Percentiles rank a stretch among this genome's conserved stretches.
Evolutionary conservation across 2,329 filamentous ascomycete species (phyloP).

Genomic region (Pyrenophora teres): DNA sequence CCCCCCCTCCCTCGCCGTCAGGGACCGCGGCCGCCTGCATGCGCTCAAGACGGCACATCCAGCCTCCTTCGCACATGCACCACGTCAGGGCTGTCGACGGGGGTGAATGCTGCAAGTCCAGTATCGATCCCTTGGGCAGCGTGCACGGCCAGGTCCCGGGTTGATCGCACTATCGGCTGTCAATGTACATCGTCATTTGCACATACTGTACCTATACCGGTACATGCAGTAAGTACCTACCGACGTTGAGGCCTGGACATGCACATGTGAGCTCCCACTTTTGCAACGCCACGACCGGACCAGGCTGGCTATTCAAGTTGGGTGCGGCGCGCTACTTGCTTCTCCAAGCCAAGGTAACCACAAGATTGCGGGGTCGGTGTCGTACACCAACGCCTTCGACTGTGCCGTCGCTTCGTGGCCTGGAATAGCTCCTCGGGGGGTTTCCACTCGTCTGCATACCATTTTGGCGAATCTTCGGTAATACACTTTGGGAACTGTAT

Average conservation of each 20-base stretch:
- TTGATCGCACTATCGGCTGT: not conserved
- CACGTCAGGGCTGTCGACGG: slow-evolving; percentile 15
- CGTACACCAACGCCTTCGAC: slow-evolving; percentile 21
- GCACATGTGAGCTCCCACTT: slow-evolving; percentile 40
- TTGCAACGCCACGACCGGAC: slow-evolving; percentile 28
- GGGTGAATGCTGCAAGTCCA: not conserved
- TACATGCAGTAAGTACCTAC: slow-evolving; percentile 1
- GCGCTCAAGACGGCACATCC: not conserved
- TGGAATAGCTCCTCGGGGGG: slow-evolving; percentile 1
- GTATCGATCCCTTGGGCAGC: slow-evolving; percentile 13
- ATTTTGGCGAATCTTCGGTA: slow-evolving; percentile 30
- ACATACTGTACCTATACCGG: not conserved
- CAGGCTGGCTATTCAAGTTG: slow-evolving; percentile 1
- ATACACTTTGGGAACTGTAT: slow-evolving; percentile 8
- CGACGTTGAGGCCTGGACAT: slow-evolving; percentile 15
- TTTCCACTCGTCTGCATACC: slow-evolving; percentile 3
- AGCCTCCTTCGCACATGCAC: slow-evolving; percentile 13
- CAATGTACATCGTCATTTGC: slow-evolving; percentile 34
- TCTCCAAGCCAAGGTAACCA: slow-evolving; percentile 15
- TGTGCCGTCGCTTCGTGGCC: slow-evolving; percentile 8
- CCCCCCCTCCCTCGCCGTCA: not conserved
- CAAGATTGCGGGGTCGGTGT: slow-evolving; percentile 35
- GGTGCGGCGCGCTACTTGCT: slow-evolving; percentile 24
- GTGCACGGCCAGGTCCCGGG: not conserved
- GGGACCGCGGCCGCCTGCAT: not conserved